Evolutionary conservation across 805 yeast species (phyloP), one percentile per base, ranked within the genome.

Genomic region (Sugiyamaella valdiviana): DNA sequence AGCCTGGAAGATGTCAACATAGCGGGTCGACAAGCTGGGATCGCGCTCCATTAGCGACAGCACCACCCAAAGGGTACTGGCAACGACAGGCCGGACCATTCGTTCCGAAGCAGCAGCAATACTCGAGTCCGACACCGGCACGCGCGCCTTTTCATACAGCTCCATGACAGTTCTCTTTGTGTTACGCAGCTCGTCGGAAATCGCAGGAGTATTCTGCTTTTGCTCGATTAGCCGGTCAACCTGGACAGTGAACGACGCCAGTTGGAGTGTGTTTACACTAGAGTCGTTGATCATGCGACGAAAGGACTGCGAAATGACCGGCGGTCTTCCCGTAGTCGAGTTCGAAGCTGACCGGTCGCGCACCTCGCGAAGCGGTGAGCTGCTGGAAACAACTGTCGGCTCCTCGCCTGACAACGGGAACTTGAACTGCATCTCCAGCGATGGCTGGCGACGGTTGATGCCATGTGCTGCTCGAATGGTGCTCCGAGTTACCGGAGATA

Each of bases 241-340:
- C 44, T 63, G 64, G 16, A 59, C 61, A 3, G 58, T 53, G 40
- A 61, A 60, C 15, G 64, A 54, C 5, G 66, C 66, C 46, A 63
- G 53, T 52, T 63, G 66, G 39, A 63, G 53, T 2, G 65, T 56
- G 35, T 54, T 59, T 39, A 56, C 39, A 22, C 63, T 57, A 37
- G 65, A 57, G 44, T 58, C 61, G 48, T 20, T 41, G 50, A 15
- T 56, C 52, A n/a, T 49, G n/a, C 40, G 23, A 19, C 36, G 40
- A 26, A 38, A 40, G n/a, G 42, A 45, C 5, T 12, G 36, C 37
- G 45, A 49, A 16, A 44, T 42, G 4, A 38, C 37, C 2, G 42
- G 48, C 5, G 32, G 32, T n/a, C 32, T 12, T 12, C 32, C 32
- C 3, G 32, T 26, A 26, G 32, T 26, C 9, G 32, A 26, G 32